Base-by-base conservation (phyloP, 352 stramenopile species). In the Halophytophthora polymorphica region DNA sequence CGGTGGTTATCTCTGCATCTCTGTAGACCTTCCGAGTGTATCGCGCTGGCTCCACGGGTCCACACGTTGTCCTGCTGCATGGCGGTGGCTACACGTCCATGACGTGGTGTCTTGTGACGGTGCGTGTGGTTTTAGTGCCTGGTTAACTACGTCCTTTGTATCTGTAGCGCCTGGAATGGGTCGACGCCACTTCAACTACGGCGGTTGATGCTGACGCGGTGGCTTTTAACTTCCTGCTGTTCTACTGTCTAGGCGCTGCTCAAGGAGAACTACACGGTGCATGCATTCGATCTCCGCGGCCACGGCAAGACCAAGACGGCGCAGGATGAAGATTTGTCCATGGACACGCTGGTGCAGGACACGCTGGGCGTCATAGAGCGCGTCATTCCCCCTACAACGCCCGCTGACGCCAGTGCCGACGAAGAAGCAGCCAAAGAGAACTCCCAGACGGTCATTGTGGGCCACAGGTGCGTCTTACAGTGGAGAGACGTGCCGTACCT, bases 41-140 rank as follows among this genome's bases (percentile, higher is more conserved):
- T 59, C 64, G 64, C 33, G 77, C 83, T 31, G 86, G 86, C 21
- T 73, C 59, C 13, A 39, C 73, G 33, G 84, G 84, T 8, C 81
- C 84, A 15, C 71, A 90, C 43, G 58, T 95, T 22, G 77, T 96
- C 41, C 63, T 93, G 49, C 66, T 96, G 38, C 86, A 96, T 52
- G 86, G 86, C 35, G 84, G 78, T 17, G 86, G 86, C 49, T 91
- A 92, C 65, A 89, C 81, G 19, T 89, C 78, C 44, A 88, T 96
- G 71, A 94, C 83, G 44, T 96, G 85, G 80, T 83, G 78, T 50
- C 66, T 92, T 15, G 71, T 86, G 33, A 75, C 82, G 42, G 86
- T 95, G 56, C 5, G 51, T 41, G 10, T 0, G 23, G 8, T 13
- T 46, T 2, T 14, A 29, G 15, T 1, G 25, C 11, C 11, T 18